Evolutionary conservation across 1,139 yeast genomes (phyloP).

Genomic region (Yamadazyma blattariae): DNA sequence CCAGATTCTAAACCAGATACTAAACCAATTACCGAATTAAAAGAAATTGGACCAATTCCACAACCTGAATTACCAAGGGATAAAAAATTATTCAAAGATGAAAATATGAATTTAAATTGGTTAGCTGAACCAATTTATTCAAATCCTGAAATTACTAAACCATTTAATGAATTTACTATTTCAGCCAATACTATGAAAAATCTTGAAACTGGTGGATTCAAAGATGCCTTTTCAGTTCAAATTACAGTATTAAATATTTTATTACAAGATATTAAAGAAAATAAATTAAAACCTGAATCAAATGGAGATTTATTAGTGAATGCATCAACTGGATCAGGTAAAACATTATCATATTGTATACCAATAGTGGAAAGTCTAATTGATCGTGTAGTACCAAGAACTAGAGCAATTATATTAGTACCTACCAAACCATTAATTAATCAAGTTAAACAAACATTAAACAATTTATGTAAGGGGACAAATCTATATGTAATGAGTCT

Average conservation of each 20-base stretch:
- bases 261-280: slow-evolving; percentile 45
- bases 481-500: slow-evolving; percentile 60
- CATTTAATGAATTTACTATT: slow-evolving; percentile 40
- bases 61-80: slow-evolving; percentile 70
- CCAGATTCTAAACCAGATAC: slow-evolving; percentile 10
- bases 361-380: slow-evolving; percentile 75
- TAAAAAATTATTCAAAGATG: slow-evolving; percentile 36
- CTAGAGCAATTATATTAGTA: slow-evolving; percentile 75
- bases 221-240: slow-evolving; percentile 76
- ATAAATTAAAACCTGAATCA: slow-evolving; percentile 54
- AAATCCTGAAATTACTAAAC: slow-evolving; percentile 36
- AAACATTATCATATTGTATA: slow-evolving; percentile 83
- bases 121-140: slow-evolving; percentile 61
- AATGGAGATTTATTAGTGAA: slow-evolving; percentile 80
- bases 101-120: slow-evolving; percentile 57
- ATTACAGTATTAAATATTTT: slow-evolving; percentile 60
- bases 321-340: slow-evolving; percentile 97
- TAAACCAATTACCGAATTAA: slow-evolving; percentile 27
- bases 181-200: slow-evolving; percentile 45
- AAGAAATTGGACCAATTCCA: slow-evolving; percentile 75
- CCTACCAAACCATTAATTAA: slow-evolving; percentile 88
- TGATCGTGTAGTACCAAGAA: slow-evolving; percentile 63
- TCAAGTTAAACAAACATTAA: slow-evolving; percentile 73
- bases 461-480: slow-evolving; percentile 62
- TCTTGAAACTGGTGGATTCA: slow-evolving; percentile 43